Base-by-base conservation (phyloP, 805 yeast species). In the Yamadazyma laniorum region DNA sequence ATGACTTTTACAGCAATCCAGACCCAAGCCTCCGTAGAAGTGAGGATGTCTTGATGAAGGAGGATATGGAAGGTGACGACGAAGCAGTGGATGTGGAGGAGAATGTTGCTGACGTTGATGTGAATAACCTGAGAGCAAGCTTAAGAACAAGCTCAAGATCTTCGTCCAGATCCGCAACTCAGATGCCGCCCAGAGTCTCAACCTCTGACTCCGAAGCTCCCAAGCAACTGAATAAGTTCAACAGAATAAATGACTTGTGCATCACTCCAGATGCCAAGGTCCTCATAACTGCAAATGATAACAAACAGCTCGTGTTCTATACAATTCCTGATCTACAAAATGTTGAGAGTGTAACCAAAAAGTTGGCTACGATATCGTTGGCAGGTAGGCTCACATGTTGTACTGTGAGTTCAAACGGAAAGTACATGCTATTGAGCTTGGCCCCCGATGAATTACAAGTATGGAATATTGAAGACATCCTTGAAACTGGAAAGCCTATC, bases 371-470 rank as follows among this genome's bases (percentile, higher is more conserved):
- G 21, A 60, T 84, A 6, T 65, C 63, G 13, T 59, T 86, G 5
- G 75, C 75, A 18, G 79, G 79, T 22, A 70, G 76, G 39, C 66
- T 84, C 47, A 83, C 91, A 0, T 79, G 87, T 3, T 74, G 89
- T 25, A 63, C 80, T 0, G 62, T 79, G 1, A 79, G 89, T 0
- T 55, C 58, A 3, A 59, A 59, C 34, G 84, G 83, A 18, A 72
- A 80, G 23, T 67, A 67, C 29, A 63, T 76, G 42, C 59, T 88
- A 29, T 67, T 87, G 17, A 85, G 80, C 49, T 74, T 81, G 14
- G 77, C 79, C 12, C 83, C 87, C 0, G 88, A 84, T 51, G 93
- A 85, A 53, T 58, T 88, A 6, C 93, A 86, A 50, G 62, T 88
- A 4, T 87, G 95, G 95, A 86, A 87, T 47, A 76, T 85, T 44